Base-by-base conservation (phyloP, 345 rosid species). In the Moricandia moricandioides region DNA sequence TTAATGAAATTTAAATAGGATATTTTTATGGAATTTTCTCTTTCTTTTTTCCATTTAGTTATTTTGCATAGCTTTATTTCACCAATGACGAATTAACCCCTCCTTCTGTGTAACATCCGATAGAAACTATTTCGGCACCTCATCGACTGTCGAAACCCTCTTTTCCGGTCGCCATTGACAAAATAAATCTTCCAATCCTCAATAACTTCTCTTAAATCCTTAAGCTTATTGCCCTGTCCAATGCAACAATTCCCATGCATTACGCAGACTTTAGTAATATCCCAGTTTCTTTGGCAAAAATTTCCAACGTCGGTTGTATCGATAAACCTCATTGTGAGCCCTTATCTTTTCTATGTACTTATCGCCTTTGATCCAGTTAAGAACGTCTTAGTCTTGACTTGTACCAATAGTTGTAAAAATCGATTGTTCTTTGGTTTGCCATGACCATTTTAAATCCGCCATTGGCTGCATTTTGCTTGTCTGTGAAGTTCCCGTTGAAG, bases 181-280 rank as follows among this genome's bases (percentile, higher is more conserved):
- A 21, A 51, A 66, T 45, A 87, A 0, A 34, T 72, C n/a, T 52
- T 85, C 92, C 92, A 91, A 54, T 88, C 89, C 33, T 78, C 64
- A 58, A 91, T 87, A 56, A 83, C 70, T 8, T 82, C 58, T 52
- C 51, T 60, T 1, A 91, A 86, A 73, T 91, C 97, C 45, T 61
- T 72, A 29, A 88, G 40, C 74, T 88, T 91, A 52, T 55, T 82
- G 2, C 65, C 75, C 45, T 35, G 9, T 8, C 39, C 39, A 35
- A 72, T 47, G 16, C 97, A 91, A 51, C 97, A 91, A 73, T 87
- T 91, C 12, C 90, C 94, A 65, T 88, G 97, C 92, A 91, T 86
- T 1, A 89, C 82, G 62, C 92, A 91, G 6, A 83, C 86, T 12
- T 69, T 16, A 62, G 74, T 83, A 29, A 88, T 71, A 57, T 91